Evolutionary conservation across 306 rosid genomes (phyloP).

Genomic region (Ammopiptanthus mongolicus): DNA sequence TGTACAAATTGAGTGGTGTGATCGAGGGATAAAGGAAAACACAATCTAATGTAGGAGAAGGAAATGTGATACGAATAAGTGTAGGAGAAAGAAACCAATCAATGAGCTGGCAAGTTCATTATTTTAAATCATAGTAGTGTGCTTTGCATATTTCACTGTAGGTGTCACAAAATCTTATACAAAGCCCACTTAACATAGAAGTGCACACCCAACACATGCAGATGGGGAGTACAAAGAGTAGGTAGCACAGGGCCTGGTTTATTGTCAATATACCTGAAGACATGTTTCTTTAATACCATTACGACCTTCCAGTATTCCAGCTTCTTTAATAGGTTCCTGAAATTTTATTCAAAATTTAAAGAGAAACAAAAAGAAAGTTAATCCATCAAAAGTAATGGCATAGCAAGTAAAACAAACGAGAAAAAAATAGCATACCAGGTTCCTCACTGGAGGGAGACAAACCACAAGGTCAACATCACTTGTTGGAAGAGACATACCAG

Average conservation of each 20-base stretch:
- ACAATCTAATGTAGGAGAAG: background rate
- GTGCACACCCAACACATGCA: conserved; percentile 4
- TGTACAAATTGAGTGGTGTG: background rate
- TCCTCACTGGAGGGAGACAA: conserved; percentile 93
- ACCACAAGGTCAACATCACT: conserved; percentile 99
- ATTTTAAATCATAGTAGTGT: background rate
- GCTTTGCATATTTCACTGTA: background rate
- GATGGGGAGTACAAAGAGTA: conserved; percentile 6
- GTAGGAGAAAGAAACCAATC: background rate
- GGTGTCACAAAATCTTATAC: background rate
- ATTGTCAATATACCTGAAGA: conserved; percentile 70
- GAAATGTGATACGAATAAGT: background rate
- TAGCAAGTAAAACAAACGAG: background rate
- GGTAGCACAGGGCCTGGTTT: background rate
- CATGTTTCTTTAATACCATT: conserved; percentile 97
- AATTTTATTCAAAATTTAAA: background rate
- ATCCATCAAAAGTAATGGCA: background rate
- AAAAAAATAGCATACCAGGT: conserved; percentile 51
- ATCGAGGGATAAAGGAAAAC: conserved; percentile 6
- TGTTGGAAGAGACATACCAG: conserved; percentile 91
- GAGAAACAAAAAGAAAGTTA: background rate
- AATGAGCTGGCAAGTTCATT: background rate
- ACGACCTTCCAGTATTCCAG: conserved; percentile 97
- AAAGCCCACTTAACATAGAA: background rate
- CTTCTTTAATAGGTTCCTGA: conserved; percentile 98